phyloP scores from a whole-genome alignment of 306 rosid genomes.

The Trichosanthes truncata region DNA sequence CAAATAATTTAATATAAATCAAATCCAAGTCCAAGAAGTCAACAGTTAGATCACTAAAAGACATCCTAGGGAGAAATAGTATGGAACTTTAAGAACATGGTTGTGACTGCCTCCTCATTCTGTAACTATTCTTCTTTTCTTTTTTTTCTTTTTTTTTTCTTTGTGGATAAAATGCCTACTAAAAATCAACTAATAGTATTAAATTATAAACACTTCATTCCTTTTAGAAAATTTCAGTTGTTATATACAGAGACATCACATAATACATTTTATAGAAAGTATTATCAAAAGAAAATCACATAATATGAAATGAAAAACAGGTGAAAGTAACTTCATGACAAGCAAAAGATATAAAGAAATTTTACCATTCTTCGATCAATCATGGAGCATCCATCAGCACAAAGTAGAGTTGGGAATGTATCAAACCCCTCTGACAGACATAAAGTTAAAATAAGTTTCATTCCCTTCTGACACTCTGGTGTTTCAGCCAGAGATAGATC shows the following conservation, averaged over 20 bases:
- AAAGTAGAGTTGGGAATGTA: constrained; percentile 17
- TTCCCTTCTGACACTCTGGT: constrained; percentile 18
- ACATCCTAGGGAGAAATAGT: not conserved
- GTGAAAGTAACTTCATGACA: not conserved
- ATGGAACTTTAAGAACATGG: not conserved
- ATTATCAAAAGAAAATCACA: not conserved
- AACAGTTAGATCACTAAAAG: not conserved
- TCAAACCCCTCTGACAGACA: constrained; percentile 17
- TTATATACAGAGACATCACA: not conserved
- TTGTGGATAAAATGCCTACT: not conserved
- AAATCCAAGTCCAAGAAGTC: not conserved
- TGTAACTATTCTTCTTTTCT: not conserved
- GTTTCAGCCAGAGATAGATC: constrained; percentile 17
- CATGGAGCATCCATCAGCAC: constrained; percentile 22
- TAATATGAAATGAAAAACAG: not conserved
- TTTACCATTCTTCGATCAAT: constrained; percentile 17
- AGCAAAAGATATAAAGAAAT: not conserved
- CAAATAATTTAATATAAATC: not conserved
- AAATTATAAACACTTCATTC: not conserved
- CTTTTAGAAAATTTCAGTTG: not conserved
- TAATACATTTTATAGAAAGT: not conserved
- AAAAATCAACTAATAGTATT: not conserved
- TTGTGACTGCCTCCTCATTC: not conserved
- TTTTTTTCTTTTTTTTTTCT: not conserved
- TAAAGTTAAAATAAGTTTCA: constrained; percentile 14